Percentiles rank a stretch among this genome's conserved stretches.
These are phyloP conservation scores for Thermothelomyces thermophilus DNA, from an alignment of 2,329 filamentous ascomycete genomes.

Conservation along the genomic window DNA sequence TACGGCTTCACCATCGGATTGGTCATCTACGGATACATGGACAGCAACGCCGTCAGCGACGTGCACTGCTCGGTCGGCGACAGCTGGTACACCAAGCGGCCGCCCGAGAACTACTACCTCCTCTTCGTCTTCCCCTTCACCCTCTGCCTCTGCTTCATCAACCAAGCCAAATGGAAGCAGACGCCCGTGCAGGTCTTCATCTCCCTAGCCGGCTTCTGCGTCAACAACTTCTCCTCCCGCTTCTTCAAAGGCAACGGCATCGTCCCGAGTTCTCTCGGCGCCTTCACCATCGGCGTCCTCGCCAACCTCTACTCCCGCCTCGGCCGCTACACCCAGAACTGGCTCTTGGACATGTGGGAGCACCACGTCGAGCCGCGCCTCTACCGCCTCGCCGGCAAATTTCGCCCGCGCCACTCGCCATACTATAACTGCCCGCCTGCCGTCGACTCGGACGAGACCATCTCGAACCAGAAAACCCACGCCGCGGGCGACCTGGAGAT, in stretches of 20 bases:
- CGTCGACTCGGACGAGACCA: conserved; percentile 15
- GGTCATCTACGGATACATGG: conserved; percentile 56
- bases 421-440: conserved; percentile 13
- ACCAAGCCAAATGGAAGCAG: conserved; percentile 68
- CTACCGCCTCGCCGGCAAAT: conserved; percentile 28
- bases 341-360: conserved; percentile 48
- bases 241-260: conserved; percentile 65
- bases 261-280: conserved; percentile 70
- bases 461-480: conserved; percentile 6
- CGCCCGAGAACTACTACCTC: conserved; percentile 42
- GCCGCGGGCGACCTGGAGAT: conserved; percentile 15
- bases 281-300: conserved; percentile 67
- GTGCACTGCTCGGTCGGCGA: conserved; percentile 34
- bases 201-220: conserved; percentile 64
- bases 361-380: conserved; percentile 37
- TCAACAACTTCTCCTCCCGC: conserved; percentile 65
- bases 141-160: conserved; percentile 51
- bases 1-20: conserved; percentile 66
- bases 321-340: conserved; percentile 53
- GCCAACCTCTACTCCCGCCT: conserved; percentile 72
- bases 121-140: conserved; percentile 64
- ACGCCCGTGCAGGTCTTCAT: conserved; percentile 64
- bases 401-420: conserved; percentile 12
- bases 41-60: conserved; percentile 44
- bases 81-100: conserved; percentile 28